phyloP scores from a whole-genome alignment of 176 grass and related monocot species.

The Neostapfia colusana region DNA sequence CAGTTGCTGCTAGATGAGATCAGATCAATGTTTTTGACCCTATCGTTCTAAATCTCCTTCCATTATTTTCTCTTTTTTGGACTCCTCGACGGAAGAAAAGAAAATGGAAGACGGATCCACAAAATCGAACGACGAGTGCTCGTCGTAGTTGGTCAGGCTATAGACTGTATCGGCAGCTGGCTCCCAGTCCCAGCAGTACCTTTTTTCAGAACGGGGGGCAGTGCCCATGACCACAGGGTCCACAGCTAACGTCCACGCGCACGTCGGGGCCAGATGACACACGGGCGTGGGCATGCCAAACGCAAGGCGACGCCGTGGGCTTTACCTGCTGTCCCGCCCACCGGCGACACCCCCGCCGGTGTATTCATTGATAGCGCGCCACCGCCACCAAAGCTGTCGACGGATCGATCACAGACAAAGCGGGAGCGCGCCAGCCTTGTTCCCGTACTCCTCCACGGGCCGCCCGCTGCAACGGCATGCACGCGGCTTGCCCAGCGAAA shows the following conservation, averaged over 20 bases:
- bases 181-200: neutral
- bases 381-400: neutral
- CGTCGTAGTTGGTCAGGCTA: neutral
- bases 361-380: constrained; percentile 31
- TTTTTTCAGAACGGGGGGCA: neutral
- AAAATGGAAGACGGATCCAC: neutral
- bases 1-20: neutral
- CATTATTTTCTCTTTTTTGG: neutral
- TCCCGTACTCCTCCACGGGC: neutral
- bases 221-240: neutral
- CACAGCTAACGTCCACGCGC: constrained; percentile 11
- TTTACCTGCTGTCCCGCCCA: constrained; percentile 15
- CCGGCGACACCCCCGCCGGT: constrained; percentile 36
- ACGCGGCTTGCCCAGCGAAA: constrained; percentile 18
- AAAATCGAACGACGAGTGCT: neutral
- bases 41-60: no score
- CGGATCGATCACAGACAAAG: constrained; percentile 38
- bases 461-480: neutral
- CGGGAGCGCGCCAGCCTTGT: constrained; percentile 2
- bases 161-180: constrained; percentile 6
- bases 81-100: neutral
- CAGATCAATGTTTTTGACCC: no score
- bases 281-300: constrained; percentile 35
- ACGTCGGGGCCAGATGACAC: constrained; percentile 27
- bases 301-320: constrained; percentile 37